Conservation (phyloP, 352 stramenopile genomes). For the Pythium phragmitis region DNA sequence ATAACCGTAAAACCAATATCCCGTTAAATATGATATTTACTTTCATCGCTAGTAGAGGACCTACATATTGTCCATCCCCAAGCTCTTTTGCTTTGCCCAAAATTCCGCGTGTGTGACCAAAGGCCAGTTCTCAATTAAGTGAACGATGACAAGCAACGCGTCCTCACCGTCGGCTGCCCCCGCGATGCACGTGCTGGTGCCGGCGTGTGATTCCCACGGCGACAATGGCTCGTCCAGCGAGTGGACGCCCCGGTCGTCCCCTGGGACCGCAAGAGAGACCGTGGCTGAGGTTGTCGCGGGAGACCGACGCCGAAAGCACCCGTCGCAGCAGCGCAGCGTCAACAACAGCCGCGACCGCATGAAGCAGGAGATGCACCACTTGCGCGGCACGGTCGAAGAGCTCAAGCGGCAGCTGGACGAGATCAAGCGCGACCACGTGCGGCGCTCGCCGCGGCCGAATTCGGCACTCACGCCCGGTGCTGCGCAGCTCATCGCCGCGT, state of each 20-base stretch:
- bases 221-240: conserved; percentile 4
- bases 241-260: conserved; percentile 12
- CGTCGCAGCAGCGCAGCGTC: conserved; percentile 6
- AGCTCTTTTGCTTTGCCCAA: background rate
- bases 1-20: no score
- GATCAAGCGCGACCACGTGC: conserved; percentile 18
- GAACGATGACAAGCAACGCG: background rate
- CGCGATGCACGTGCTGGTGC: conserved; percentile 19
- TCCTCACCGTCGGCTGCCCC: background rate
- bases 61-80: no score
- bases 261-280: background rate
- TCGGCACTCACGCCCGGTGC: background rate
- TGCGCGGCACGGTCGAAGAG: conserved; percentile 38
- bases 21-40: no score
- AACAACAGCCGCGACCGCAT: conserved; percentile 21
- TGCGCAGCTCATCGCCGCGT: conserved; percentile 42
- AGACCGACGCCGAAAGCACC: background rate
- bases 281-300: background rate
- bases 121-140: background rate
- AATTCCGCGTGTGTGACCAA: background rate
- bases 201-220: conserved; percentile 10
- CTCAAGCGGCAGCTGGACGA: conserved; percentile 33
- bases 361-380: conserved; percentile 36
- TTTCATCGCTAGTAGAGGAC: no score
- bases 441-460: conserved; percentile 3